These are phyloP conservation scores for Glomus cerebriforme DNA, from an alignment of 192 early-diverging fungal species.

Conservation along the genomic window DNA sequence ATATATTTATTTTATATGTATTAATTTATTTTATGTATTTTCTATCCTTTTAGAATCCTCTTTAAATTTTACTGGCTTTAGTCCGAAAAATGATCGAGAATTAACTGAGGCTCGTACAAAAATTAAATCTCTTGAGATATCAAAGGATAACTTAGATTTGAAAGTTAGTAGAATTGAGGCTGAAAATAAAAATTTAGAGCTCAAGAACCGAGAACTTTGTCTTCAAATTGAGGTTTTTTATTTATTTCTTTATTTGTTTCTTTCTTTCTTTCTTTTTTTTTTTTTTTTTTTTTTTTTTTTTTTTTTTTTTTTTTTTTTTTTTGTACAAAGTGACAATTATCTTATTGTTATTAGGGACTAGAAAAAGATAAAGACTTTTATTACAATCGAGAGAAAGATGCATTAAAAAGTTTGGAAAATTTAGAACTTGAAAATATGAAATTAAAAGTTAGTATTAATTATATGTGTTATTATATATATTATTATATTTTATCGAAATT, in stretches of 20 bases:
- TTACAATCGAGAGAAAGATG: not conserved
- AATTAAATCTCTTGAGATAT: not conserved
- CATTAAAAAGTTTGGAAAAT: not conserved
- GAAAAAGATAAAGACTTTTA: not conserved
- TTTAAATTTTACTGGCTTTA: not conserved
- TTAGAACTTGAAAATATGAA: not conserved
- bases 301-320: no score
- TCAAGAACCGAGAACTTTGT: conserved; percentile 1
- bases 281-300: no score
- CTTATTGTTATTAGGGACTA: not conserved
- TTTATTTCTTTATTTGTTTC: not conserved
- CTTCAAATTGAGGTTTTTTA: conserved; percentile 10
- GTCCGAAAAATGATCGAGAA: not conserved
- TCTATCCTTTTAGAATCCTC: not conserved
- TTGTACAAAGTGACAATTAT: no score
- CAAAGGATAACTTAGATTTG: not conserved
- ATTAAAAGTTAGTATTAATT: not conserved
- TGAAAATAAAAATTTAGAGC: not conserved
- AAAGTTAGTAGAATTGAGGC: conserved; percentile 6
- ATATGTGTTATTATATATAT: not conserved
- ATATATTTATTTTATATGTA: not conserved
- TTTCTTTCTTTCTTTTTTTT: no score
- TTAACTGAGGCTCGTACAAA: conserved; percentile 2
- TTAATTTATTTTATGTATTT: not conserved
- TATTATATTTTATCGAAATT: not conserved